phyloP scores from a whole-genome alignment of 2,329 filamentous ascomycete species.

The Aspergillus costaricaensis region DNA sequence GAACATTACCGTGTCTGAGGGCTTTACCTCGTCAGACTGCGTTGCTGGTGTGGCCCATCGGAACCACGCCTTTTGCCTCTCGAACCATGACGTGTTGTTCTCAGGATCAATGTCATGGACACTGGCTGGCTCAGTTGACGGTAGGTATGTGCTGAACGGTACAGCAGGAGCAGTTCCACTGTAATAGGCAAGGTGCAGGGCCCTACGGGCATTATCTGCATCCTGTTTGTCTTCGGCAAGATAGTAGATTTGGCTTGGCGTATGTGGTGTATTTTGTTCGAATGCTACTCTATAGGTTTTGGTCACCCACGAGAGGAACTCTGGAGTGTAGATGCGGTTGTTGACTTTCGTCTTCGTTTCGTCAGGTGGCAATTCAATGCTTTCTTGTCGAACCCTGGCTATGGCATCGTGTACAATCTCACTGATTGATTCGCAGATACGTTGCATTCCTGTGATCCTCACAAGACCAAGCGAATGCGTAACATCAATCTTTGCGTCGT shows the following conservation, averaged over 20 bases:
- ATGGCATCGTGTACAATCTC: constrained; percentile 36
- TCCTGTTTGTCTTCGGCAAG: constrained; percentile 34
- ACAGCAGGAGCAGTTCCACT: constrained; percentile 21
- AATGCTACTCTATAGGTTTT: constrained; percentile 35
- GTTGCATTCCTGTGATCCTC: constrained; percentile 37
- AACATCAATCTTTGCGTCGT: constrained; percentile 41
- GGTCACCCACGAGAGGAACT: constrained; percentile 38
- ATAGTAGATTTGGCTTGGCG: constrained; percentile 34
- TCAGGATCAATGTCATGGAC: constrained; percentile 29
- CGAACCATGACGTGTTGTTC: constrained; percentile 31
- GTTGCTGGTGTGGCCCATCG: constrained; percentile 38
- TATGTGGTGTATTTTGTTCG: constrained; percentile 20
- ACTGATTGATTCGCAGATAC: constrained; percentile 36
- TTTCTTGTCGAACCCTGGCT: constrained; percentile 32
- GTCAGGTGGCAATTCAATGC: constrained; percentile 23
- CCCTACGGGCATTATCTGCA: constrained; percentile 37
- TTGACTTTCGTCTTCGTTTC: constrained; percentile 13
- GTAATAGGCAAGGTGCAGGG: constrained; percentile 35
- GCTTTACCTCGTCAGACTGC: constrained; percentile 22
- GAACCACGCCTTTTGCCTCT: constrained; percentile 39
- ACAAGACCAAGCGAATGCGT: constrained; percentile 36
- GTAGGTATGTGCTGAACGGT: constrained; percentile 40
- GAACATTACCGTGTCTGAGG: constrained; percentile 28
- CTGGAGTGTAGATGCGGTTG: constrained; percentile 22
- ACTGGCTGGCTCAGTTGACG: constrained; percentile 29